Evolutionary conservation across 2,329 filamentous ascomycete species (phyloP).

Genomic region (Ilyonectria destructans): DNA sequence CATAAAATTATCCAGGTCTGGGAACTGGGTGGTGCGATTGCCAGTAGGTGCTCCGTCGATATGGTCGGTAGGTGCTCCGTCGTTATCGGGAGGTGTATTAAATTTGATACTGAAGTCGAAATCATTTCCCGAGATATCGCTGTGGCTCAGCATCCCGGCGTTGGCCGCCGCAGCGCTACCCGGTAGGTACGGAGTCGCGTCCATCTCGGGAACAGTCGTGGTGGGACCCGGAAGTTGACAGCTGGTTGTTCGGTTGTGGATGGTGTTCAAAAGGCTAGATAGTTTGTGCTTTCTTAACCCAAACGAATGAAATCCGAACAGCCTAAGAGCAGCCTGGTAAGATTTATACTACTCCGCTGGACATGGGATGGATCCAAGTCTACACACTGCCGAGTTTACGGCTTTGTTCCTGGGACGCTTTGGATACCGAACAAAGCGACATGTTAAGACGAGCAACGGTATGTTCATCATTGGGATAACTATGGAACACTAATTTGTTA

Average conservation of each 20-base stretch:
- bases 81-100: no score
- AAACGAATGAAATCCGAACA: not conserved
- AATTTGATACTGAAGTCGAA: no score
- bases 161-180: not conserved
- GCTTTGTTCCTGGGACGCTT: not conserved
- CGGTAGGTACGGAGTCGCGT: not conserved
- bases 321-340: not conserved
- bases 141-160: not conserved
- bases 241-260: not conserved
- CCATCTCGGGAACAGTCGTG: not conserved
- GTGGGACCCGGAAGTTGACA: not conserved
- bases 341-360: not conserved
- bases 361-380: no score
- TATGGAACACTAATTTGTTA: not conserved
- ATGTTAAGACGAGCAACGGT: not conserved
- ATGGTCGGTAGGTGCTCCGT: no score
- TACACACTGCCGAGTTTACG: not conserved
- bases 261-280: not conserved
- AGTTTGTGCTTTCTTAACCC: no score
- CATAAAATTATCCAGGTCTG: no score
- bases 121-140: not conserved
- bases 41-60: no score
- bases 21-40: no score
- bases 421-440: not conserved
- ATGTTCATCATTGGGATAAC: not conserved